Percentiles rank a stretch among this genome's conserved stretches.
Conservation (phyloP, 176 grass and related monocot genomes). For the Ensete glaucum region DNA sequence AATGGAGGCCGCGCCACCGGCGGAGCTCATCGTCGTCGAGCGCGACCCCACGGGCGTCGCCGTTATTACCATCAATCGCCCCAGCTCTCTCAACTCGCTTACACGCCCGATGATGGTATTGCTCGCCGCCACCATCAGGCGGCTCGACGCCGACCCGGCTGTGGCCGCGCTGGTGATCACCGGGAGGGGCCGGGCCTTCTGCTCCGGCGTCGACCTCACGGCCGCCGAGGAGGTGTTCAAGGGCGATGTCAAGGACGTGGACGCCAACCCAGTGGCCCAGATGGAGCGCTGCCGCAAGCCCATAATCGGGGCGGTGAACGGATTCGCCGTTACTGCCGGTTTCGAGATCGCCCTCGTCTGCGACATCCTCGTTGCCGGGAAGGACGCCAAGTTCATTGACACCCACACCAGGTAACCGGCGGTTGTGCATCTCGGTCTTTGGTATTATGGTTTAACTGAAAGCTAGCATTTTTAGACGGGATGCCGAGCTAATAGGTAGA, state of each 20-base stretch:
- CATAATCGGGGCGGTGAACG: constrained; percentile 65
- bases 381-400: constrained; percentile 82
- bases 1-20: not conserved
- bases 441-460: too few relatives aligned
- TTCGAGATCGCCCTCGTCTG: constrained; percentile 90
- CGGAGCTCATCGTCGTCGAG: constrained; percentile 53
- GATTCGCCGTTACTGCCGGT: constrained; percentile 76
- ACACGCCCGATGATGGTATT: constrained; percentile 70
- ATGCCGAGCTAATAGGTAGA: too few relatives aligned
- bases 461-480: too few relatives aligned
- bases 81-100: constrained; percentile 73
- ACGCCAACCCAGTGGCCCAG: constrained; percentile 47
- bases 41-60: constrained; percentile 39
- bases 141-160: constrained; percentile 43
- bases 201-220: constrained; percentile 79
- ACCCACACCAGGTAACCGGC: constrained; percentile 60
- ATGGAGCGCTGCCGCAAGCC: constrained; percentile 79
- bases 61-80: constrained; percentile 89
- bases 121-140: constrained; percentile 45
- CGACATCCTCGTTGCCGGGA: constrained; percentile 68
- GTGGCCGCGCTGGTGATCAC: constrained; percentile 59
- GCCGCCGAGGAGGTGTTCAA: constrained; percentile 90
- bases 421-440: too few relatives aligned
- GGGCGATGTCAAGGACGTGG: constrained; percentile 70
- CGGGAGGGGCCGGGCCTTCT: constrained; percentile 63